Percentiles rank a stretch among this genome's conserved stretches.
These are phyloP conservation scores for Exophiala bonariae DNA, from an alignment of 2,329 filamentous ascomycete species.

Conservation along the genomic window DNA sequence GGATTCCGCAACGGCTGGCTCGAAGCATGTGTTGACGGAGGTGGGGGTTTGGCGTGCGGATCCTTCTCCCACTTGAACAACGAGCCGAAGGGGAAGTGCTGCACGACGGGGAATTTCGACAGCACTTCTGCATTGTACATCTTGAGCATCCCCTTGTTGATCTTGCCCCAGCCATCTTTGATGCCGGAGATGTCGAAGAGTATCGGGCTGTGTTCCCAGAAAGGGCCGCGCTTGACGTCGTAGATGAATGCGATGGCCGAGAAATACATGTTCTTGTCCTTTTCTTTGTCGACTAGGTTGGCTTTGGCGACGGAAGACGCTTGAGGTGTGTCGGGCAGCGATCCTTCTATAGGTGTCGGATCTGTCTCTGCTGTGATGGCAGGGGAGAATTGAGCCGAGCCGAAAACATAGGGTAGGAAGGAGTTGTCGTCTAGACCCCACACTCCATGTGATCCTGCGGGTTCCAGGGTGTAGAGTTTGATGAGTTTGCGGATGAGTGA, in stretches of 20 bases:
- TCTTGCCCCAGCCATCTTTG: constrained; percentile 93
- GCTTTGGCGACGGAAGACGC: constrained; percentile 68
- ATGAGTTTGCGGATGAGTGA: constrained; percentile 79
- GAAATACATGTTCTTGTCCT: constrained; percentile 82
- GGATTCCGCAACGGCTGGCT: constrained; percentile 51
- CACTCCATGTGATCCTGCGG: constrained; percentile 92
- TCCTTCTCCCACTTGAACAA: constrained; percentile 76
- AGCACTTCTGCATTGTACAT: constrained; percentile 98
- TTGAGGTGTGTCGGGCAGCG: constrained; percentile 68
- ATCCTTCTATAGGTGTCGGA: constrained; percentile 75
- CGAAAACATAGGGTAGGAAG: constrained; percentile 92
- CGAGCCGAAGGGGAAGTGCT: constrained; percentile 84
- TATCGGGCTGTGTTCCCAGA: constrained; percentile 93
- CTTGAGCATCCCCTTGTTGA: constrained; percentile 99
- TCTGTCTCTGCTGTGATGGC: constrained; percentile 65
- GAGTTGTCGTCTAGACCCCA: constrained; percentile 99
- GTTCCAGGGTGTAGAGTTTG: constrained; percentile 86
- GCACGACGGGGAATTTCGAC: constrained; percentile 96
- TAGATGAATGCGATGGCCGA: constrained; percentile 95
- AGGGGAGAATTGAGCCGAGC: constrained; percentile 83
- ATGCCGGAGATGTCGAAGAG: constrained; percentile 93
- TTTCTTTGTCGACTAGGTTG: constrained; percentile 64
- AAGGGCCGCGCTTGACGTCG: constrained; percentile 92
- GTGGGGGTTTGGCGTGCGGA: constrained; percentile 55
- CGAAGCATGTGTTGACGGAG: constrained; percentile 57